Evolutionary conservation across 208 protist genomes (phyloP).

Genomic region (Leishmania amazonensis): DNA sequence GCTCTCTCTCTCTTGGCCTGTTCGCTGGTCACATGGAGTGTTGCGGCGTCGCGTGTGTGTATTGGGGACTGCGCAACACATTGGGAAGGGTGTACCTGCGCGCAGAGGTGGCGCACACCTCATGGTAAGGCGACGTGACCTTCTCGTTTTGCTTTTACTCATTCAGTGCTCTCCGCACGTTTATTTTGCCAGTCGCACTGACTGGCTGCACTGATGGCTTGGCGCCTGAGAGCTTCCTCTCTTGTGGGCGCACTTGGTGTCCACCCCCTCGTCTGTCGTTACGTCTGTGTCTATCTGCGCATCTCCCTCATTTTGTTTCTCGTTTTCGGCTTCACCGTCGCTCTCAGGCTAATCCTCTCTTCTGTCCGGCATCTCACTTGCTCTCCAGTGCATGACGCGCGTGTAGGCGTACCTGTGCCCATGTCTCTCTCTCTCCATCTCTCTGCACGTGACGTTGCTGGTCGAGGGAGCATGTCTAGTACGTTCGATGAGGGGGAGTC

Average conservation of each 20-base stretch:
- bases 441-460: neutral
- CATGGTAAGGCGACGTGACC: neutral
- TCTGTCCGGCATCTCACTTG: neutral
- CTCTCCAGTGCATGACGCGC: neutral
- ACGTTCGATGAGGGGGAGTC: neutral
- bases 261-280: neutral
- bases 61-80: neutral
- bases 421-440: neutral
- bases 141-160: neutral
- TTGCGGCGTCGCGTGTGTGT: neutral
- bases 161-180: neutral
- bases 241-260: neutral
- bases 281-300: neutral
- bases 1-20: neutral
- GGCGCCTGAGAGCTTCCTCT: neutral
- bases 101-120: neutral
- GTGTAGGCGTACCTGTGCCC: neutral
- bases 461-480: neutral
- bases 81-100: neutral
- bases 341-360: neutral
- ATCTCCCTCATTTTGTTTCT: neutral
- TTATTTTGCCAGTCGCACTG: neutral
- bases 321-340: neutral
- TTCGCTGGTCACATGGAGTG: neutral
- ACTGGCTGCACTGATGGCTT: neutral